Percentiles rank a stretch among this genome's conserved stretches.
phyloP scores from a whole-genome alignment of 106 monocot genomes.

The Dioscorea alata region DNA sequence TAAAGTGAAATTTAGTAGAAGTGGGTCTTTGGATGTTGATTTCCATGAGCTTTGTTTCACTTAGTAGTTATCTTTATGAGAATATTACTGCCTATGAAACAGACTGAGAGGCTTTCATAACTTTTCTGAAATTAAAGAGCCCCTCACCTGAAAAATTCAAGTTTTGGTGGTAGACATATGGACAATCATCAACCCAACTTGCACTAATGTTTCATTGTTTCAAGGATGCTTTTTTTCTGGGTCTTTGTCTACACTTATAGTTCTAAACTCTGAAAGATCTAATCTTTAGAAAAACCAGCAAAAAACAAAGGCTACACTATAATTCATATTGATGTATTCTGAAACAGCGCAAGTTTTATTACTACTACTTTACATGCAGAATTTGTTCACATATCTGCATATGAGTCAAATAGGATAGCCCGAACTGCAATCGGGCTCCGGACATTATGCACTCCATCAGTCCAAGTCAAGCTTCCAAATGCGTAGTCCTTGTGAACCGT shows the following conservation, averaged over 20 bases:
- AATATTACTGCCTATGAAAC: background rate
- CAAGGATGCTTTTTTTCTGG: too few relatives aligned
- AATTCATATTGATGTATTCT: too few relatives aligned
- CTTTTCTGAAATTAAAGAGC: background rate
- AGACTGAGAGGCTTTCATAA: background rate
- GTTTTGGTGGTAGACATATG: too few relatives aligned
- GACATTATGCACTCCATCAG: slow-evolving; percentile 50
- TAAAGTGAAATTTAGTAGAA: background rate
- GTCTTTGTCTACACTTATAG: too few relatives aligned
- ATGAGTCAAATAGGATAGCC: slow-evolving; percentile 22
- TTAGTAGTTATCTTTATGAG: background rate
- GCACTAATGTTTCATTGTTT: too few relatives aligned
- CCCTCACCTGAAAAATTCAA: background rate
- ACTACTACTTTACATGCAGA: too few relatives aligned
- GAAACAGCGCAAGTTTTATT: too few relatives aligned
- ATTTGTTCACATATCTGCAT: slow-evolving; percentile 12
- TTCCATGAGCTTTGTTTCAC: background rate
- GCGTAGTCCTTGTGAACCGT: slow-evolving; percentile 42
- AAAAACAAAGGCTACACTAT: too few relatives aligned
- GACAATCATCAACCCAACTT: too few relatives aligned
- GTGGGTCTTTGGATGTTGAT: background rate
- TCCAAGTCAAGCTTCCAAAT: slow-evolving; percentile 70
- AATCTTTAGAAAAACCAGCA: too few relatives aligned
- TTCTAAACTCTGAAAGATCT: too few relatives aligned
- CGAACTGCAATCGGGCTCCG: slow-evolving; percentile 54